These are phyloP conservation scores for Alternaria ventricosa DNA, from an alignment of 2,329 filamentous ascomycete genomes.

Conservation along the genomic window DNA sequence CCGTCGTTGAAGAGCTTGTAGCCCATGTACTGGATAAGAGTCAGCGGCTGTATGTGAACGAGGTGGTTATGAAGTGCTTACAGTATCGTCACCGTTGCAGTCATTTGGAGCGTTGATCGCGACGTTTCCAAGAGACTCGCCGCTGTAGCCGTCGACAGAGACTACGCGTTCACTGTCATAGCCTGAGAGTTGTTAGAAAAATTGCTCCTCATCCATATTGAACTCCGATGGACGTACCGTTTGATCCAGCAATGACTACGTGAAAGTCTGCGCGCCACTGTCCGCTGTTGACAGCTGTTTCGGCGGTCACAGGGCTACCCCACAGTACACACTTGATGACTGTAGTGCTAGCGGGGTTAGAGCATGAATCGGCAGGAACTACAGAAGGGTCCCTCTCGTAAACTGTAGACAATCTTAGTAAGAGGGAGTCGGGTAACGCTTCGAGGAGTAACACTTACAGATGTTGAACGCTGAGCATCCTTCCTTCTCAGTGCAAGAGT, in stretches of 20 bases:
- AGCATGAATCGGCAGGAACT: not conserved
- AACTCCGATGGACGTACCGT: not conserved
- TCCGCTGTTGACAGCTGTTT: not conserved
- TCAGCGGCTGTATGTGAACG: not conserved
- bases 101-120: not conserved
- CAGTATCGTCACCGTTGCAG: not conserved
- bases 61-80: not conserved
- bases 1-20: not conserved
- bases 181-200: not conserved
- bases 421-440: not conserved
- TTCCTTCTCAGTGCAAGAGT: not conserved
- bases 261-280: not conserved
- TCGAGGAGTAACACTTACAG: not conserved
- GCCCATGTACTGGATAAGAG: not conserved
- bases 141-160: not conserved
- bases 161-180: not conserved
- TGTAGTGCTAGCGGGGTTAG: not conserved
- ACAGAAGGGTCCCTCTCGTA: not conserved
- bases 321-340: not conserved
- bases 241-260: not conserved
- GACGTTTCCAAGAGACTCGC: not conserved
- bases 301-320: not conserved
- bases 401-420: not conserved
- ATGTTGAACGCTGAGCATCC: not conserved
- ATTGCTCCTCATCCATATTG: fast-evolving